Evolutionary conservation across 2,329 filamentous ascomycete species (phyloP), one percentile per base, ranked within the genome.

Genomic region (Phaeosphaeriaceae sp.): DNA sequence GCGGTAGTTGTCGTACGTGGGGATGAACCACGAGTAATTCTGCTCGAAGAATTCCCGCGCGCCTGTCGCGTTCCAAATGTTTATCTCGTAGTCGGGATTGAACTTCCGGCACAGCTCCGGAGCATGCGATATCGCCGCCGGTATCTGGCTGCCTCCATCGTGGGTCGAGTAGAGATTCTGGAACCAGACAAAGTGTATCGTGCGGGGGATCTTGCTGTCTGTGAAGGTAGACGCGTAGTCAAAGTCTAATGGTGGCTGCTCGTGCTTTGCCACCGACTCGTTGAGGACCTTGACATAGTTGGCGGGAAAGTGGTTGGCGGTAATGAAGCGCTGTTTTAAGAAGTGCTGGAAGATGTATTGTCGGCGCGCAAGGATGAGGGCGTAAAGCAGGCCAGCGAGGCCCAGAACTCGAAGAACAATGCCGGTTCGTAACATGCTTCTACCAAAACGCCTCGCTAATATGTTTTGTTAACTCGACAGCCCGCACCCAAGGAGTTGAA

Each of bases 1-100:
- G 27, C 33, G 48, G 58, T 72, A 72, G 31, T 58, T 57, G 36
- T 63, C 59, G 53, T 70, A 71, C 6, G 63, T 68, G 22, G 60
- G 54, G 2, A 65, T 22, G 11, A 69, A 68, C 67, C 65, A 69
- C 1, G 58, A 27, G 40, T 69, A 68, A 2, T 68, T 57, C 13
- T 41, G 54, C 19, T 48, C 48, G 22, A 69, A 51, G 33, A 69
- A 63, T 1, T 56, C 49, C 10, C 60, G 62, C 13, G 61, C 65
- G 19, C 51, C 53, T 13, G 60, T 63, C 17, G 59, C 57, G 33
- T 65, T 67, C 67, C 65, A 69, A 36, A 67, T 57, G 45, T 60
- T 57, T 33, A 68, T 61, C 22, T 62, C 57, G 44, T 62, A 68
- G n/a, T 27, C 40, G 3, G 63, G 63, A 20, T 68, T 68, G 59